Percentiles rank a stretch among this genome's conserved stretches.
Evolutionary conservation across 108 stramenopile species (phyloP).

Genomic region (Cyclostephanos invisitatus): DNA sequence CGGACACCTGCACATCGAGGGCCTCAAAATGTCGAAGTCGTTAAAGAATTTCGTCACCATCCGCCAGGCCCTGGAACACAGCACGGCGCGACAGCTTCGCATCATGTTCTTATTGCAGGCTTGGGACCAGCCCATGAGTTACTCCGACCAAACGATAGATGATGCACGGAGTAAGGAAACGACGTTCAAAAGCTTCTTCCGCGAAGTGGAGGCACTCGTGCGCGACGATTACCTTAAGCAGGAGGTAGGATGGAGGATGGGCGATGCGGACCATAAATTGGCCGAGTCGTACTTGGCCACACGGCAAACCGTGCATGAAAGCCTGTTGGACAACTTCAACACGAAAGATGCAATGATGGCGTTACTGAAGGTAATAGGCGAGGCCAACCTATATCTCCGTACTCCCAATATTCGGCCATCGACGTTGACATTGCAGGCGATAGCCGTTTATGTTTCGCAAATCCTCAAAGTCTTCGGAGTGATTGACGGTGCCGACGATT

Average conservation of each 20-base stretch:
- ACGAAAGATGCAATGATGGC: constrained; percentile 80
- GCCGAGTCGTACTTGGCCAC: constrained; percentile 49
- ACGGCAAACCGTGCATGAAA: constrained; percentile 67
- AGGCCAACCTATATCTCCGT: constrained; percentile 84
- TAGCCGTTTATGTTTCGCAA: constrained; percentile 87
- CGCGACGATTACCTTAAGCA: constrained; percentile 66
- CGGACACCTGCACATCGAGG: constrained; percentile 95
- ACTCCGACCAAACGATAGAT: constrained; percentile 93
- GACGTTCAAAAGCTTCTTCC: constrained; percentile 91
- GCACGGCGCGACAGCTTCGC: constrained; percentile 87
- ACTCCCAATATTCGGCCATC: constrained; percentile 55
- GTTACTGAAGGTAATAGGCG: constrained; percentile 79
- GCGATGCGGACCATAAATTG: constrained; percentile 56
- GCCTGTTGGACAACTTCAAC: constrained; percentile 94
- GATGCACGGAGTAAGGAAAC: constrained; percentile 91
- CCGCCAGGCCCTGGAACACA: constrained; percentile 83
- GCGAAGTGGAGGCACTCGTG: constrained; percentile 86
- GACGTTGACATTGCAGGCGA: constrained; percentile 66
- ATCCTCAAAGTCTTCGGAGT: constrained; percentile 91
- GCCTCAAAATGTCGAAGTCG: constrained; percentile 96
- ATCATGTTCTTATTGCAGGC: constrained; percentile 92
- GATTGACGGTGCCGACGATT: constrained; percentile 67
- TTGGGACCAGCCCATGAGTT: constrained; percentile 96
- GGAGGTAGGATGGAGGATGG: constrained; percentile 63
- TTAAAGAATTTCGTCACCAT: constrained; percentile 98